Conservation (phyloP, 176 grass and related monocot species). For the Puya raimondii region DNA sequence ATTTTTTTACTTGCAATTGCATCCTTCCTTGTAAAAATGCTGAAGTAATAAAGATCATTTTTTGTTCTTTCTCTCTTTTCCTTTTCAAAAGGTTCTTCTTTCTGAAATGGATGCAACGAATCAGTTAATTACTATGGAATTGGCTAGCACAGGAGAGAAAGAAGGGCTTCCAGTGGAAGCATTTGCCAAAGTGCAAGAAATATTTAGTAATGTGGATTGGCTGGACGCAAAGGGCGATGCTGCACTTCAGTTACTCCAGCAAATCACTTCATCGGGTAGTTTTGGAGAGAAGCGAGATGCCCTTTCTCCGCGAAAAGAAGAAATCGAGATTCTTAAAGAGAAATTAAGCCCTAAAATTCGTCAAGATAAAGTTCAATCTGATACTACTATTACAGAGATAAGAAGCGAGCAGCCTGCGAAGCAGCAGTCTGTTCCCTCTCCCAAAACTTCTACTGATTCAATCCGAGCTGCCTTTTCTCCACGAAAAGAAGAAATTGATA, state of each 20-base stretch:
- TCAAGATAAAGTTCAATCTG: slow-evolving; percentile 18
- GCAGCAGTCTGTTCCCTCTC: slow-evolving; percentile 7
- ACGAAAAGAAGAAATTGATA: slow-evolving; percentile 18
- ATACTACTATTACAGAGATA: neutral
- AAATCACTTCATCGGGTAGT: slow-evolving; percentile 48
- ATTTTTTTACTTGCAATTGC: slow-evolving; percentile 1
- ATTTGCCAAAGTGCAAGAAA: slow-evolving; percentile 93
- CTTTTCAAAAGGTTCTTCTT: slow-evolving; percentile 52
- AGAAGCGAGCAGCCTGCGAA: neutral
- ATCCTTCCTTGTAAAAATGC: neutral
- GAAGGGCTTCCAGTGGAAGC: slow-evolving; percentile 87
- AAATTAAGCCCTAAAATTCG: slow-evolving; percentile 12
- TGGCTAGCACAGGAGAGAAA: slow-evolving; percentile 59
- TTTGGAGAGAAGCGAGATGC: slow-evolving; percentile 45
- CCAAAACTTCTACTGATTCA: neutral
- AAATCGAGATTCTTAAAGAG: slow-evolving; percentile 14
- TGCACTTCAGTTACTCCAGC: slow-evolving; percentile 56
- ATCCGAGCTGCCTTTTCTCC: slow-evolving; percentile 23
- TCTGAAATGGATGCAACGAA: slow-evolving; percentile 83
- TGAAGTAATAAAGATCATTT: slow-evolving; percentile 9
- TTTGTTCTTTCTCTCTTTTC: slow-evolving; percentile 18
- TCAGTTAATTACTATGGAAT: slow-evolving; percentile 40
- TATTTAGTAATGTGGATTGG: slow-evolving; percentile 90
- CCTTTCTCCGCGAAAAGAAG: slow-evolving; percentile 23
- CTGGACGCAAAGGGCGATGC: slow-evolving; percentile 58